Percentiles rank a stretch among this genome's conserved stretches.
These are phyloP conservation scores for Picea sitchensis DNA, from an alignment of 75 land plant species.

Conservation along the genomic window DNA sequence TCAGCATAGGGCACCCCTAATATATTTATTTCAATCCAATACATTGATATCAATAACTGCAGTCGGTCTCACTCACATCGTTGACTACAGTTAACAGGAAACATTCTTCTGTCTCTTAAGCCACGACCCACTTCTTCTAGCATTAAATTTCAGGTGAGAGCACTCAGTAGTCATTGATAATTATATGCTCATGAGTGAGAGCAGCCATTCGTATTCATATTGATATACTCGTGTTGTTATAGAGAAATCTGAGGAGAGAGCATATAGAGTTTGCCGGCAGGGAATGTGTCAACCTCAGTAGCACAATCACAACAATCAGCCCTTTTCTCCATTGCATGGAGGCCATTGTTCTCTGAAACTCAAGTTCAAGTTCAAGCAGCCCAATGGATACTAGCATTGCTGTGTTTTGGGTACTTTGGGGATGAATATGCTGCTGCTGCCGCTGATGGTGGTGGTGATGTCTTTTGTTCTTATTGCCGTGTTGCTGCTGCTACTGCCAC, in stretches of 20 bases:
- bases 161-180: too few relatives aligned
- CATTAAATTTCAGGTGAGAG: neutral
- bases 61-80: slow-evolving; percentile 10
- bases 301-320: neutral
- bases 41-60: neutral
- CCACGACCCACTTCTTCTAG: slow-evolving; percentile 6
- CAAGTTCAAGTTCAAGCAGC: neutral
- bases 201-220: neutral
- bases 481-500: neutral
- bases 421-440: neutral
- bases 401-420: neutral
- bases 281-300: slow-evolving; percentile 7
- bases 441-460: neutral
- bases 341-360: neutral
- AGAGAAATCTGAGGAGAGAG: neutral
- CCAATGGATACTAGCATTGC: neutral
- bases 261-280: neutral
- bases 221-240: neutral
- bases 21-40: neutral
- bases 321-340: neutral
- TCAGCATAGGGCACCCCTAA: slow-evolving; percentile 2
- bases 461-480: too few relatives aligned
- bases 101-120: slow-evolving; percentile 12
- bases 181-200: neutral
- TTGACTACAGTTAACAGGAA: slow-evolving; percentile 11